Percentiles rank a stretch among this genome's conserved stretches.
Evolutionary conservation across 1,284 basidiomycete genomes (phyloP).

Genomic region (Apiotrichum montevideense): DNA sequence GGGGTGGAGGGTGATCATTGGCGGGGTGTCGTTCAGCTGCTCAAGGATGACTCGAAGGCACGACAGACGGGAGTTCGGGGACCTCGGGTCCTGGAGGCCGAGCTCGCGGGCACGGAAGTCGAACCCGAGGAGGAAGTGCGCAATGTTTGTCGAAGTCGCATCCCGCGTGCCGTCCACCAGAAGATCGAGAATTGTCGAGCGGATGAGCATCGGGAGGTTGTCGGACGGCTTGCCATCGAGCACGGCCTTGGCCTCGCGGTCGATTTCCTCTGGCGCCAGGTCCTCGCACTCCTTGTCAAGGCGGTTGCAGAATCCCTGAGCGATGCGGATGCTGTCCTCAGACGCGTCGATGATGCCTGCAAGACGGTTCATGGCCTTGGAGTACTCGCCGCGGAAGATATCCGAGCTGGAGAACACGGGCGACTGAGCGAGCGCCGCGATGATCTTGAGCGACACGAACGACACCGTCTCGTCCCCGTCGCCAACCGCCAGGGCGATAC

Average conservation of each 20-base stretch:
- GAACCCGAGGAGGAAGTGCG: slow-evolving; percentile 81
- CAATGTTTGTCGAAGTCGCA: slow-evolving; percentile 71
- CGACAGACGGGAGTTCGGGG: slow-evolving; percentile 61
- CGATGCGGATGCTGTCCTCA: slow-evolving; percentile 76
- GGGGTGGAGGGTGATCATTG: slow-evolving; percentile 62
- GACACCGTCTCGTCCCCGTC: slow-evolving; percentile 66
- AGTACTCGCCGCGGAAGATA: slow-evolving; percentile 56
- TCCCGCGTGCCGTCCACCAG: slow-evolving; percentile 72
- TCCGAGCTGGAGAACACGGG: slow-evolving; percentile 53
- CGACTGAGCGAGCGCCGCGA: slow-evolving; percentile 59
- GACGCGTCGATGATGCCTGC: slow-evolving; percentile 76
- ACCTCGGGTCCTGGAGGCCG: slow-evolving; percentile 52
- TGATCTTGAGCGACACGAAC: slow-evolving; percentile 71
- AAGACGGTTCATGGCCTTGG: slow-evolving; percentile 54
- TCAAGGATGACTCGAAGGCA: slow-evolving; percentile 77
- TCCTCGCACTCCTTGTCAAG: slow-evolving; percentile 57
- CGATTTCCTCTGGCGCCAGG: slow-evolving; percentile 35
- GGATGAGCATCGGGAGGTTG: slow-evolving; percentile 54
- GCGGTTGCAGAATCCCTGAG: slow-evolving; percentile 67
- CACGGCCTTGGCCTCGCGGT: slow-evolving; percentile 22
- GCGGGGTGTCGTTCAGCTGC: slow-evolving; percentile 59
- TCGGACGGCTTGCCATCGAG: slow-evolving; percentile 21
- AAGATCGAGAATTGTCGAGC: slow-evolving; percentile 76
- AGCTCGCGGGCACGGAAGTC: slow-evolving; percentile 51
- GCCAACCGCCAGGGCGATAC: slow-evolving; percentile 77